Evolutionary conservation across 2,329 filamentous ascomycete genomes (phyloP), one percentile per base, ranked within the genome.

Genomic region (Fusarium dlaminii): DNA sequence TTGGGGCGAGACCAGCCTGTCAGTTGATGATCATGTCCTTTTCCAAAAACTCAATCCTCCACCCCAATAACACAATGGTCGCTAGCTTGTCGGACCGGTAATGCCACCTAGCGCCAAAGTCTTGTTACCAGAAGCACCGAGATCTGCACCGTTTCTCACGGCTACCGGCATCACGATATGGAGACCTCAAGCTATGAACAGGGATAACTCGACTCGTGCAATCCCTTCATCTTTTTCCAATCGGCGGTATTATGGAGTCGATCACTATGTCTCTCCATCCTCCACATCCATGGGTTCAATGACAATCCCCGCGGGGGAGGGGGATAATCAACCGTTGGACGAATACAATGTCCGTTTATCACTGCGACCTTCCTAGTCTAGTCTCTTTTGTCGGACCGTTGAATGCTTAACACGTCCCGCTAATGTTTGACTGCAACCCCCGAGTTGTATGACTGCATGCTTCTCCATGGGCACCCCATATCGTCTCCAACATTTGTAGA

Each of bases 161-260:
- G 69, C 29, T 71, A 56, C 64, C 68, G 68, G 68, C 67, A 71
- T 67, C n/a, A 30, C 51, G 12, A 27, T 43, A 39, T 36, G 30
- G 27, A 48, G 36, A 34, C 30, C 32, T 40, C n/a, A 12, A 13
- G n/a, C 22, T 42, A 11, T 37, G 29, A 14, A 13, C 42, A 55
- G 29, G 65, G 66, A 55, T 68, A 37, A 42, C 24, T 40, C 24
- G n/a, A 32, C 27, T 60, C 42, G 22, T n/a, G 39, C 64, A 54
- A 39, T 34, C 27, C 27, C 20, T 32, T 36, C 22, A 18, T 13
- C 12, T 27, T 30, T 30, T 34, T 51, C 6, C 9, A 51, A 43
- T 68, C 64, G 66, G 64, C 66, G 64, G 56, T 63, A 68, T 63
- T 68, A 56, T 68, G 66, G 65, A 68, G 64, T 43, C 12, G 14